These are phyloP conservation scores for Dictyostelium citrinum DNA, from an alignment of 78 protist species.

Conservation along the genomic window DNA sequence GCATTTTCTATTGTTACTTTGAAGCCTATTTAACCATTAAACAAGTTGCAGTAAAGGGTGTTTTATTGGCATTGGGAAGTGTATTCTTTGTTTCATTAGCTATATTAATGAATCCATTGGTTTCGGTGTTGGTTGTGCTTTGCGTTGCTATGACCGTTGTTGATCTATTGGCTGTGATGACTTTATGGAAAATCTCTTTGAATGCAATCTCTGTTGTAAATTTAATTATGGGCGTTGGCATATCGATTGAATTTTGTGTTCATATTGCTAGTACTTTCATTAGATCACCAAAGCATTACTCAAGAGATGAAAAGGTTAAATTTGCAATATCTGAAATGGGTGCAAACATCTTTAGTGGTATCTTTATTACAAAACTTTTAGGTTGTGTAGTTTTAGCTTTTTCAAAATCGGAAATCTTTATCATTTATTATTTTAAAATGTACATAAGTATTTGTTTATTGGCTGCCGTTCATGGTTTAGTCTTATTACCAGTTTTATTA, in stretches of 20 bases:
- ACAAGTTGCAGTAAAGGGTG: slow-evolving; percentile 19
- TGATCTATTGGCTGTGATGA: slow-evolving; percentile 71
- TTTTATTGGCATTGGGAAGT: slow-evolving; percentile 48
- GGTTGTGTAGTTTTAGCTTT: slow-evolving; percentile 82
- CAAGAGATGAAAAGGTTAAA: slow-evolving; percentile 40
- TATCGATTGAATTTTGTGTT: slow-evolving; percentile 83
- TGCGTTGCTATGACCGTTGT: slow-evolving; percentile 48
- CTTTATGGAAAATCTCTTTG: slow-evolving; percentile 65
- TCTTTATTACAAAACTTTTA: slow-evolving; percentile 79
- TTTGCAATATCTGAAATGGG: slow-evolving; percentile 78
- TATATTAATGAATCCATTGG: slow-evolving; percentile 25
- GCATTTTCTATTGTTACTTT: slow-evolving; percentile 73
- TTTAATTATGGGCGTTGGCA: slow-evolving; percentile 81
- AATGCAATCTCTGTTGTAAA: slow-evolving; percentile 86
- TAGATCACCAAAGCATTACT: slow-evolving; percentile 4
- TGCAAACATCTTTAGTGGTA: slow-evolving; percentile 73
- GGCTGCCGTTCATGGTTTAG: slow-evolving; percentile 75
- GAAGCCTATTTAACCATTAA: slow-evolving; percentile 74
- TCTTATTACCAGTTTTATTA: slow-evolving; percentile 77
- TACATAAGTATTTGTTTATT: slow-evolving; percentile 63
- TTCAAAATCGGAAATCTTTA: slow-evolving; percentile 45
- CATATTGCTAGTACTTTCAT: slow-evolving; percentile 67
- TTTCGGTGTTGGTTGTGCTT: slow-evolving; percentile 35
- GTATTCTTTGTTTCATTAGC: slow-evolving; percentile 58
- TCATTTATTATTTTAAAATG: slow-evolving; percentile 80